These are phyloP conservation scores for Allium fistulosum DNA, from an alignment of 106 monocot genomes.

Conservation along the genomic window DNA sequence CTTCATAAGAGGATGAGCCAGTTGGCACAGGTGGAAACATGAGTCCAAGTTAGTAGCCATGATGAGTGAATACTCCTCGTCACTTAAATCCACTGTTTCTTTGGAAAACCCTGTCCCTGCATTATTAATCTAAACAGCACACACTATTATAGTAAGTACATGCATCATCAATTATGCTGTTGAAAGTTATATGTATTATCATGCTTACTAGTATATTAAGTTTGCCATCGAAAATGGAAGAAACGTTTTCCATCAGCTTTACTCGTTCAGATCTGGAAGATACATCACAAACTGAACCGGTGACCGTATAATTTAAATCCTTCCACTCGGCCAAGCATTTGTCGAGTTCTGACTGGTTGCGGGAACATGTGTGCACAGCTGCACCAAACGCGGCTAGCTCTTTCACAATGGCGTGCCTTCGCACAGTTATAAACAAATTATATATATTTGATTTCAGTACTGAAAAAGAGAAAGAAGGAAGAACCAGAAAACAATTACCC, in stretches of 20 bases:
- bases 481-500: background rate
- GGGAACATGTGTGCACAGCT: conserved; percentile 11
- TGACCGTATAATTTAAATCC: conserved; percentile 30
- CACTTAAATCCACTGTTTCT: background rate
- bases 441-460: background rate
- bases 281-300: conserved; percentile 29
- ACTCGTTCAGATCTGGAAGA: conserved; percentile 2
- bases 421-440: background rate
- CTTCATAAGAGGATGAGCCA: conserved; percentile 13
- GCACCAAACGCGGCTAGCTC: conserved; percentile 62
- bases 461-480: background rate
- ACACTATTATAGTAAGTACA: no score
- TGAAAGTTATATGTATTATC: no score
- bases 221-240: conserved; percentile 15
- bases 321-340: conserved; percentile 45
- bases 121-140: conserved; percentile 7
- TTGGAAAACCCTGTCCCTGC: background rate
- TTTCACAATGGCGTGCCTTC: conserved; percentile 46
- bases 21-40: background rate
- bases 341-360: conserved; percentile 41
- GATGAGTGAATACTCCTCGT: conserved; percentile 1
- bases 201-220: conserved; percentile 16
- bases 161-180: no score
- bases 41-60: conserved; percentile 27
- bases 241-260: conserved; percentile 11